Base-by-base conservation (phyloP, 2,329 filamentous ascomycete genomes). In the Fusarium neocosmosporiellum region DNA sequence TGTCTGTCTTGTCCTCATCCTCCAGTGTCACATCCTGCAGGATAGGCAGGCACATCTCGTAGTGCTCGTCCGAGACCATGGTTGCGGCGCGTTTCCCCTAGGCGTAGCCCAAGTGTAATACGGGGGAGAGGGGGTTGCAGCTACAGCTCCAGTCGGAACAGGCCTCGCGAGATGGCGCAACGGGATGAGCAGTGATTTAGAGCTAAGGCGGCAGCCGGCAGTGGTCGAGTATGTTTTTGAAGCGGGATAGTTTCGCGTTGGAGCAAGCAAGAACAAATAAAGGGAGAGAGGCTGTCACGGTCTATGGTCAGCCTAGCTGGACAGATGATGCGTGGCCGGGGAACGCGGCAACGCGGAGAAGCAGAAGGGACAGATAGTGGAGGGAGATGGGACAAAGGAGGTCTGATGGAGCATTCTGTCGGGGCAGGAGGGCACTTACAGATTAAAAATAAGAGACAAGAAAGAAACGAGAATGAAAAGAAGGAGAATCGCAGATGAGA, bases 1-100 rank as follows among this genome's bases (percentile, higher is more conserved):
- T 93, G 83, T 98, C 96, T 57, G 94, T 96, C 87, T 96, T 97
- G 80, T 98, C 96, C 83, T 99, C 96, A 72, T 98, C 96, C 78
- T 97, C 94, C 70, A 98, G 87, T 63, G 88, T 87, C 66, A 90
- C 85, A 83, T 98, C 92, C 85, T 96, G 92, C 73, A 99, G 89
- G 80, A 98, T 90, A 60, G 94, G 94, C 81, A 97, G 90, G 82
- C 95, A 98, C 79, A 96, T 89, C 78, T 98, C 95, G 86, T 97
- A 97, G 64, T 96, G 91, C 77, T 95, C 91, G 87, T 98, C 96
- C 78, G 95, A 94, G 71, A 98, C 92, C 96, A 98, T 98, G 80
- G 71, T 88, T 79, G 83, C 77, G 78, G 59, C 63, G 59, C 63
- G 60, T 59, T 48, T 31, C 59, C 72, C 59, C 67, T 55, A 33